Base-by-base conservation (phyloP, 805 yeast species). In the Jamesozyma rosinii region DNA sequence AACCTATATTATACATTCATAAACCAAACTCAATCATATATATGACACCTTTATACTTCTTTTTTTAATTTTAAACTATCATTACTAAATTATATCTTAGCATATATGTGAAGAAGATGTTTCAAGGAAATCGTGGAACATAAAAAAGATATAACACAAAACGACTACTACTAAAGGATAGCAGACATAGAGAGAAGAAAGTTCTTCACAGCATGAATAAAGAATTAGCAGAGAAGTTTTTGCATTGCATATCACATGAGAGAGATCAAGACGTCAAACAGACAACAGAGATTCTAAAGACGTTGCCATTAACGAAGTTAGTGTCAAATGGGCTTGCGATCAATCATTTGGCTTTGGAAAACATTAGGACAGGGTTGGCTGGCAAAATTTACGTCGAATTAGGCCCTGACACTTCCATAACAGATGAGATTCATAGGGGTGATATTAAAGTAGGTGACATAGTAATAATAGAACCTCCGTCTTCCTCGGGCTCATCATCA, bases 261-360 rank as follows among this genome's bases (percentile, higher is more conserved):
- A 67, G 72, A 43, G 53, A 64, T 4, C 78, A 74, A 35, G 86
- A 80, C 51, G 67, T 70, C 5, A 71, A 72, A 36, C 70, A 70
- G 32, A 71, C 75, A 1, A 54, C 69, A 3, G 53, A 56, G 10
- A 55, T 79, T 4, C 54, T 81, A 15, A 51, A 70, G 1, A 50
- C 73, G 0, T 60, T 74, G 11, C 65, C 90, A 1, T 77, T 88
- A 1, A 81, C 81, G 55, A 70, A 71, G 43, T 68, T 90, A n/a
- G 82, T 82, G 0, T 63, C 68, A 10, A 70, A 75, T 41, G 97
- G 96, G 0, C 66, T 84, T 21, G 97, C 97, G 0, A 67, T 86
- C 4, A 59, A 79, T 38, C 84, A 88, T 59, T 66, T 90, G 38
- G 58, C 65, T 0, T 65, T 82, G 13, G 71, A 72, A n/a, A 76